These are phyloP conservation scores for Fusarium humuli DNA, from an alignment of 2,329 filamentous ascomycete species.

Conservation along the genomic window DNA sequence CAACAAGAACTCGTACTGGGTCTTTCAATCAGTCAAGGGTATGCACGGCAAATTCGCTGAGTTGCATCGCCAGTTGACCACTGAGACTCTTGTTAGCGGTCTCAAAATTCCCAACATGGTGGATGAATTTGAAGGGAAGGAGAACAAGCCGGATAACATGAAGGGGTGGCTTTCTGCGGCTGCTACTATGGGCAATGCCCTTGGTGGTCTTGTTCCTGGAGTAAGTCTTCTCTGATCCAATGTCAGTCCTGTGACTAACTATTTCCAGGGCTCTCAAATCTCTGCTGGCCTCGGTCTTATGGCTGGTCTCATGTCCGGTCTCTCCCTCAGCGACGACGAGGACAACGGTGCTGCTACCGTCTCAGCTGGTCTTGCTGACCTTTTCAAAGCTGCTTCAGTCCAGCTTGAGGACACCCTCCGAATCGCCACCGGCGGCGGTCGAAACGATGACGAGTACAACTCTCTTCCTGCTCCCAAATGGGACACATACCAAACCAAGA, in stretches of 20 bases:
- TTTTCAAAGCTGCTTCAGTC: constrained; percentile 1
- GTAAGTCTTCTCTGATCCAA: neutral
- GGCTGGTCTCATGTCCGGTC: neutral
- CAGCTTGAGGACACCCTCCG: constrained; percentile 14
- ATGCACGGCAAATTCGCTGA: constrained; percentile 24
- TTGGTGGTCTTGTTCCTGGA: constrained; percentile 14
- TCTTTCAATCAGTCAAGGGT: constrained; percentile 21
- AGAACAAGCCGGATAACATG: neutral
- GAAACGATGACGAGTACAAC: constrained; percentile 11
- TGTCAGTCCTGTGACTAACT: fast-evolving
- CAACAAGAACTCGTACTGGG: constrained; percentile 25
- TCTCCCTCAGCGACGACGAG: neutral
- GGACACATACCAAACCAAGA: constrained; percentile 28
- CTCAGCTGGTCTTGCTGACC: neutral
- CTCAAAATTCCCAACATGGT: constrained; percentile 23
- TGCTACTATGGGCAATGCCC: neutral
- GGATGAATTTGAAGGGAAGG: constrained; percentile 1
- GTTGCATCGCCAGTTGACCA: constrained; percentile 12
- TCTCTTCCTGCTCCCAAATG: constrained; percentile 15
- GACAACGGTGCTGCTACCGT: neutral
- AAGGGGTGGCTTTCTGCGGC: constrained; percentile 13
- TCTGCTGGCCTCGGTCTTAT: constrained; percentile 12
- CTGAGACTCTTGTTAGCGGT: constrained; percentile 7
- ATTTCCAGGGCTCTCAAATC: neutral
- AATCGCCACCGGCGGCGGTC: constrained; percentile 5